Base-by-base conservation (phyloP, 169 alveolate species). In the Babesia ovata region DNA sequence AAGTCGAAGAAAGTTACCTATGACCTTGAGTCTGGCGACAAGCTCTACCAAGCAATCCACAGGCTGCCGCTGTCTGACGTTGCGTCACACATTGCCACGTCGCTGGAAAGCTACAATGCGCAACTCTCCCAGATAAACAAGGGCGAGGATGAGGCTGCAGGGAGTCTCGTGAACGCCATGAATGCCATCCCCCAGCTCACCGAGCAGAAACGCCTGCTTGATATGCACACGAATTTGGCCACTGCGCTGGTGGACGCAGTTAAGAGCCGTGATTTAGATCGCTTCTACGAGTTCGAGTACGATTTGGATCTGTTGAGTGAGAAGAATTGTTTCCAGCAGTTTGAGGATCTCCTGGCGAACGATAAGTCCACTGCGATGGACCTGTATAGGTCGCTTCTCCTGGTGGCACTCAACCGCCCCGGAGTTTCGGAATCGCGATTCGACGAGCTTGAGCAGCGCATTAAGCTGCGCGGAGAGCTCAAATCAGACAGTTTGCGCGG, bases 161-260 rank as follows among this genome's bases (percentile, higher is more conserved):
- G 90, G 1, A 88, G 90, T 46, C 60, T 89, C 46, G 90, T 85
- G 78, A 77, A 67, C n/a, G 96, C 96, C 29, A 88, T 92, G 83
- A 90, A 92, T 26, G 91, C 94, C 33, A 69, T 92, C 21, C 96
- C 96, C 17, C 94, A 92, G 59, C 87, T 92, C 89, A 88, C 93
- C 22, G 95, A 92, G 84, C 93, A 92, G 84, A 92, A 92, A 75
- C 66, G 96, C 26, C 54, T 89, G 10, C 57, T 92, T 63, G 96
- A 92, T 59, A 91, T 89, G 84, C 96, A 92, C 66, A 92, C 96
- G 42, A 92, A 92, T 67, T 79, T 92, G 65, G 92, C 93, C 21
- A 92, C 96, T 21, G 91, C 85, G 26, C 72, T 92, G 50, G 94
- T 92, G 1, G 92, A 92, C 63, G 87, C 81, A 26, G 91, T 92